A percentile compares a stretch with the other conserved stretches of the same genome.
These are phyloP conservation scores for Ceratobasidium sp. DNA, from an alignment of 1,284 basidiomycete genomes.

Conservation along the genomic window DNA sequence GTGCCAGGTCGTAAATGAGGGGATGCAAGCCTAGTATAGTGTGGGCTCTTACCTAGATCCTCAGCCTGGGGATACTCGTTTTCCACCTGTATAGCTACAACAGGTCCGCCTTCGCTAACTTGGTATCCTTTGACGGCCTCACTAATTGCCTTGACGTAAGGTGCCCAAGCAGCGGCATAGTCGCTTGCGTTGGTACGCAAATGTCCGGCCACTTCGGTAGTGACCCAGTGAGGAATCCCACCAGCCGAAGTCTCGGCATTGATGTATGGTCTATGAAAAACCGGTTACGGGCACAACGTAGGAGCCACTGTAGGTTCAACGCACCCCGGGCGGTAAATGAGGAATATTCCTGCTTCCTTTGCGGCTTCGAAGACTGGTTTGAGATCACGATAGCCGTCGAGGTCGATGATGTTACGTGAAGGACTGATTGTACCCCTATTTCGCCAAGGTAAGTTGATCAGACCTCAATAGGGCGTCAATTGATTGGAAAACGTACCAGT, in stretches of 20 bases:
- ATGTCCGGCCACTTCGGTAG: slow-evolving; percentile 70
- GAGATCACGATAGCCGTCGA: slow-evolving; percentile 73
- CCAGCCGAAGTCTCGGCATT: slow-evolving; percentile 79
- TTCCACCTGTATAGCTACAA: slow-evolving; percentile 77
- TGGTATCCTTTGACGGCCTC: slow-evolving; percentile 71
- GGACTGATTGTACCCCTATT: slow-evolving; percentile 82
- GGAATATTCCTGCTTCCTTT: slow-evolving; percentile 69
- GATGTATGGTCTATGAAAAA: slow-evolving; percentile 64
- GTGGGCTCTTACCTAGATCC: slow-evolving; percentile 24
- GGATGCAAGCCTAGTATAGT: not conserved
- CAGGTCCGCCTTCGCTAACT: slow-evolving; percentile 73
- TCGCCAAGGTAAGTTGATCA: slow-evolving; percentile 53
- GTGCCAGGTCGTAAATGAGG: not conserved
- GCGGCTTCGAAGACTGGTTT: slow-evolving; percentile 70
- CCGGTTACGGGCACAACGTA: not conserved
- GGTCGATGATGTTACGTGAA: slow-evolving; percentile 74
- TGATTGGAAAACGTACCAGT: slow-evolving; percentile 53
- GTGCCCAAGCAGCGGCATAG: slow-evolving; percentile 74
- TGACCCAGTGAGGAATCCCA: slow-evolving; percentile 82
- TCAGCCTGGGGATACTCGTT: slow-evolving; percentile 75
- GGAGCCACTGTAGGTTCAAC: not conserved
- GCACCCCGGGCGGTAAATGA: slow-evolving; percentile 71
- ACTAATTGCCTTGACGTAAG: slow-evolving; percentile 74
- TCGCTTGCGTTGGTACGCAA: slow-evolving; percentile 75
- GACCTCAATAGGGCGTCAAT: no score